phyloP scores from a whole-genome alignment of 495 filamentous ascomycete species.

The Aspergillus baeticus region DNA sequence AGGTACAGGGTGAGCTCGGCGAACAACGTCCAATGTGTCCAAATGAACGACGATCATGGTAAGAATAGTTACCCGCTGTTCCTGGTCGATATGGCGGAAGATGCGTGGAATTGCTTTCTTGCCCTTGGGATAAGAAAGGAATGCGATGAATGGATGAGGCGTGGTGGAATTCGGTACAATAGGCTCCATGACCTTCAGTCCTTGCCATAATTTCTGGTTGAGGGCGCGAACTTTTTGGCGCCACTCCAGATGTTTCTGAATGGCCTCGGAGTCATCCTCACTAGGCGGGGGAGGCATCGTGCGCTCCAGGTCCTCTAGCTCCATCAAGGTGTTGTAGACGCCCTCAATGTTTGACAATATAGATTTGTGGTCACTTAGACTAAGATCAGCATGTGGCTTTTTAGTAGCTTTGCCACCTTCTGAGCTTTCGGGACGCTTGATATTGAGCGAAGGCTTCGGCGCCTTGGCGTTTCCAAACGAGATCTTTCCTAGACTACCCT shows the following conservation, averaged over 20 bases:
- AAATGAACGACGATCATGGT: constrained; percentile 96
- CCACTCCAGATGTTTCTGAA: constrained; percentile 71
- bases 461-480: constrained; percentile 98
- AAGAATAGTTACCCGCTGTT: constrained; percentile 89
- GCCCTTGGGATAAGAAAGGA: constrained; percentile 91
- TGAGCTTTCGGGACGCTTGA: constrained; percentile 83
- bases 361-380: constrained; percentile 72
- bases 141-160: constrained; percentile 93
- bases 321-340: constrained; percentile 84
- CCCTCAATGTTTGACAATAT: constrained; percentile 81
- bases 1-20: constrained; percentile 65
- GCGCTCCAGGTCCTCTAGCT: constrained; percentile 92
- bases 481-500: constrained; percentile 97
- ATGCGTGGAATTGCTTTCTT: constrained; percentile 94
- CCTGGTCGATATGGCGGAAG: constrained; percentile 86
- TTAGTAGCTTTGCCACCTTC: constrained; percentile 45
- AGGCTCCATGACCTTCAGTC: constrained; percentile 86
- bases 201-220: constrained; percentile 79
- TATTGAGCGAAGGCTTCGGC: constrained; percentile 88
- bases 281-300: constrained; percentile 69
- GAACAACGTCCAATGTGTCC: constrained; percentile 86
- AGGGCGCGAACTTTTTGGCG: constrained; percentile 63
- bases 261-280: constrained; percentile 61
- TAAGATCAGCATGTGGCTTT: constrained; percentile 46
- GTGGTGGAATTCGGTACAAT: constrained; percentile 69